Evolutionary conservation across 768 basidiomycete genomes (phyloP), one percentile per base, ranked within the genome.

Genomic region (Sporobolomyces roseus): DNA sequence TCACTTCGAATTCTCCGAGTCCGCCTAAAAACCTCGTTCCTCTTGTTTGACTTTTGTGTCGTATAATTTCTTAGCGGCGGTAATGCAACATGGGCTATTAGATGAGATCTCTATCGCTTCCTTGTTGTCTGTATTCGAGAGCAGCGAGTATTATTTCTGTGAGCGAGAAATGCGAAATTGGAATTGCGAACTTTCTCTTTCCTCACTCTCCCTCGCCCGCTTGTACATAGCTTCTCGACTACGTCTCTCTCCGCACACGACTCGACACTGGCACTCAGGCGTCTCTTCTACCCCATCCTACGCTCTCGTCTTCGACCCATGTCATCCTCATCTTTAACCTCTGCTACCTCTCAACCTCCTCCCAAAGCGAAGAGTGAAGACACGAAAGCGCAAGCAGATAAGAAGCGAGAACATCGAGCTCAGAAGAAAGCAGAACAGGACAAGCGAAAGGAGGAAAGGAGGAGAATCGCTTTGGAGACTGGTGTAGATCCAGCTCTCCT

Each of bases 1-100:
- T 46, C 65, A 66, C 68, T 73, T 73, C 68, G 61, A 70, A 59
- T 73, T 73, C 65, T 50, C 68, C 56, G 65, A 61, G 43, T 62
- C 62, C 29, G 53, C 63, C 23, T 69, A 69, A 69, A 65, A n/a
- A n/a, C n/a, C 52, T 35, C 33, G 14, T n/a, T 35, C n/a, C 19
- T 35, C 6, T 38, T 19, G 23, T 32, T 45, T 10, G 16, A 14
- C 5, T 29, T n/a, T 29, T n/a, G 25, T 33, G 43, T 46, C 43
- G 58, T 60, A 46, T 4, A 21, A 35, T 8, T 29, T 9, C 12
- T 27, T 41, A 23, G 45, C 41, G 58, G 43, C 58, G n/a, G n/a
- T n/a, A n/a, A 48, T 60, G 58, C 58, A 60, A 60, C 58, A 60
- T 55, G 56, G 56, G 41, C 56, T 58, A 58, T 45, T 58, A 58